Evolutionary conservation across 2,329 filamentous ascomycete genomes (phyloP).

Genomic region (Trichoderma cornu-damae): DNA sequence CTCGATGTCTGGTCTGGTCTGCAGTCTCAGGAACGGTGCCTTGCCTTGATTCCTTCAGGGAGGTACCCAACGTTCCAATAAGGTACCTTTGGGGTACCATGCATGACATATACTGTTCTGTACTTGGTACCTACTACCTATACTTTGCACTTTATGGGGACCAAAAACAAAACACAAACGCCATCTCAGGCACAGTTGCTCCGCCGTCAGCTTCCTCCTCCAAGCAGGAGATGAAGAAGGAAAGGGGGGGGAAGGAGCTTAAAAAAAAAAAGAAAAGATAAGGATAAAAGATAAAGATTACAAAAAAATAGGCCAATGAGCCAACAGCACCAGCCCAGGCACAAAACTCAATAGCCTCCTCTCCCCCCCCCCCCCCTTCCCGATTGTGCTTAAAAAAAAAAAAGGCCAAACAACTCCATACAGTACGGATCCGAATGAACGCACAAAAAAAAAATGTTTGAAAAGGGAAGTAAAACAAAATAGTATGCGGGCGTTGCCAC

Average conservation of each 20-base stretch:
- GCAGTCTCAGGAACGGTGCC: too few species aligned
- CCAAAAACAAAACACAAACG: conserved; percentile 1
- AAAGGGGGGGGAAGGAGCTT: not conserved
- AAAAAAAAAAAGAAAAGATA: not conserved
- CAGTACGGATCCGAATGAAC: not conserved
- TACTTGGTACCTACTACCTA: too few species aligned
- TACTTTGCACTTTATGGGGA: not conserved
- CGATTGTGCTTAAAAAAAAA: not conserved
- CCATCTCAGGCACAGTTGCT: not conserved
- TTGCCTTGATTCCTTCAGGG: too few species aligned
- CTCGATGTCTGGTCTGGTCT: too few species aligned
- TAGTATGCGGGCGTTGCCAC: not conserved
- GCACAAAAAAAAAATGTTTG: too few species aligned
- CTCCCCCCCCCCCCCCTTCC: too few species aligned
- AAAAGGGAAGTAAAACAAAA: not conserved
- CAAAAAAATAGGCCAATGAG: not conserved
- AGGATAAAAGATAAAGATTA: not conserved
- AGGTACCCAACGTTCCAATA: not conserved
- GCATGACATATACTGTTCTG: not conserved
- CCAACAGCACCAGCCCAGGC: conserved; percentile 1
- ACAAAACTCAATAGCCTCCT: conserved; percentile 12
- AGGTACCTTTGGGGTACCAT: not conserved
- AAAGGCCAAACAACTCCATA: not conserved
- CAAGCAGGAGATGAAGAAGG: not conserved
- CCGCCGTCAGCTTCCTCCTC: too few species aligned